Evolutionary conservation across 257 asterid genomes (phyloP), one percentile per base, ranked within the genome.

Genomic region (Cynanchum wilfordii): DNA sequence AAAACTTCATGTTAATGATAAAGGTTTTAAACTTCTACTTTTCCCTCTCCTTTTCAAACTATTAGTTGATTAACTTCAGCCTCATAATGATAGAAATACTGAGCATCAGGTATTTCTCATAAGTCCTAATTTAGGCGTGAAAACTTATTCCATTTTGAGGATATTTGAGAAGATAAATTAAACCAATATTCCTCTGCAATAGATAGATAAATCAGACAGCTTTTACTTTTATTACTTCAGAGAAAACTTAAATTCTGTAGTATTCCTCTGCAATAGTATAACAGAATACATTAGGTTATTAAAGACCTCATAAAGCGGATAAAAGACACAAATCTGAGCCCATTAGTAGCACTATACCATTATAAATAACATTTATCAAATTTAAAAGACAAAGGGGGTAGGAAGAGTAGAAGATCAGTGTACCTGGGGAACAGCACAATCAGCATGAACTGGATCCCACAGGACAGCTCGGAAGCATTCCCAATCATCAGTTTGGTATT

Each of bases 391-490:
- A 42, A 25, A 40, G 20, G 42, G 30, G 65, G 36, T 54, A 70
- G 22, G 75, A 74, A 16, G 49, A 49, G 10, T 13, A 30, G 49
- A 64, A 63, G 44, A 74, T 64, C 10, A 17, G 72, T 70, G 71
- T 84, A 91, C 98, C 96, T 94, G 97, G n/a, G 95, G 96, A 24
- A 82, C 97, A 62, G 96, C 88, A 86, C 99, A 94, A 80, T 94
- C 99, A 56, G 99, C 97, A 69, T 86, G 95, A 73, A 83, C 81
- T 59, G 96, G 97, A 87, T 91, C 91, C 99, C 99, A 94, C 30
- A 84, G 86, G 78, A 94, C 63, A 85, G 90, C 78, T 47, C 83
- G 70, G 59, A 89, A 91, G 89, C 97, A 94, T 68, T 94, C 98
- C 89, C 94, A 91, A 33, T 80, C 78, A 73, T 94, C 95, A 63